Evolutionary conservation across 306 rosid genomes (phyloP).

Genomic region (Cucurbita maxima): DNA sequence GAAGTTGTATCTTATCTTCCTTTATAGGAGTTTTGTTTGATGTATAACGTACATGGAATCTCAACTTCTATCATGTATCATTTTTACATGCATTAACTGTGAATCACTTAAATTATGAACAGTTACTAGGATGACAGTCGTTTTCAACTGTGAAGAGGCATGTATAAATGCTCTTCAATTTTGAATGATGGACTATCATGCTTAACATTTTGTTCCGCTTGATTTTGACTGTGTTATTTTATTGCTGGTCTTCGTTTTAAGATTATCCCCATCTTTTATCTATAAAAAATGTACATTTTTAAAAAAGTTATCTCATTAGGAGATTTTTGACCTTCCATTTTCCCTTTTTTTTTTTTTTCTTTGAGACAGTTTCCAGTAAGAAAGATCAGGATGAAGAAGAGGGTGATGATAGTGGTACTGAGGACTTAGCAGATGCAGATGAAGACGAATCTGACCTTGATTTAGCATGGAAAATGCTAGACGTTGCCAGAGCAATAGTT

Average conservation of each 20-base stretch:
- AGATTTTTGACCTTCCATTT: background rate
- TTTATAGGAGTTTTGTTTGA: background rate
- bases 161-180: background rate
- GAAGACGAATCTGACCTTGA: slow-evolving; percentile 93
- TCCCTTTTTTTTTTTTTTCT: background rate
- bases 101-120: background rate
- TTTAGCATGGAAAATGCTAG: slow-evolving; percentile 98
- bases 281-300: too few relatives aligned
- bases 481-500: slow-evolving; percentile 86
- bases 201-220: background rate
- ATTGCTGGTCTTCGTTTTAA: background rate
- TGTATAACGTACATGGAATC: background rate
- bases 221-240: background rate
- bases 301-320: background rate
- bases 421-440: slow-evolving; percentile 69
- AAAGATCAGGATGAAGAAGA: slow-evolving; percentile 48
- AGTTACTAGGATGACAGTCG: background rate
- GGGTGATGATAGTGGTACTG: slow-evolving; percentile 50
- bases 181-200: background rate
- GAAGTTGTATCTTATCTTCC: background rate
- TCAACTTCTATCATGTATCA: background rate
- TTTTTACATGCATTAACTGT: background rate
- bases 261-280: too few relatives aligned
- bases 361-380: slow-evolving; percentile 30
- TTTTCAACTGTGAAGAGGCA: background rate